Evolutionary conservation across 129 eudicot genomes (phyloP), one percentile per base, ranked within the genome.

Genomic region (Pseudognaphalium luteoalbum): DNA sequence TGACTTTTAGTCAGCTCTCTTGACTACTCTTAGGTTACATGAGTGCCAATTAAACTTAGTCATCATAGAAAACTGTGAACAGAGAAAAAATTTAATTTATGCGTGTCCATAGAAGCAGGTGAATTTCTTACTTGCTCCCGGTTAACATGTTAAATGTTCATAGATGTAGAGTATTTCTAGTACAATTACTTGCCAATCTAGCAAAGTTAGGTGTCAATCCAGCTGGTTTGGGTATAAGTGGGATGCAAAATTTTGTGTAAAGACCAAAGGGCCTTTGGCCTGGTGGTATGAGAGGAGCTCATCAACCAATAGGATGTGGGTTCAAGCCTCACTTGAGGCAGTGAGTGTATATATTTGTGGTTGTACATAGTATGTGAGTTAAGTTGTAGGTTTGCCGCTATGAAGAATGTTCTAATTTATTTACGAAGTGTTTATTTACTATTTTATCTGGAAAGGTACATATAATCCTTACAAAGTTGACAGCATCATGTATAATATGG

Each of bases 41-140:
- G 16, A 17, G 25, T 67, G 63, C 64, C 42, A 56, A 29, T 21
- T 54, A 52, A 54, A 60, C 7, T 5, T 68, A 77, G 44, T 16
- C 60, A 77, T 77, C 6, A 39, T 68, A 76, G 51, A 67, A 66
- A 44, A 54, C 25, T 66, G 10, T 76, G 58, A 2, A 67, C 68
- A 22, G 42, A 34, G 29, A 25, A 67, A 66, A 20, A 25, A 16
- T 76, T 76, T 52, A 17, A 66, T 11, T 33, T 47, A n/a, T 76
- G 68, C 34, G 42, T 74, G 74, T 67, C 65, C 67, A 33, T 20
- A 56, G 74, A 67, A 54, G 74, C 41, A 54, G 80, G 73, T 51
- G 68, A 76, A 16, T 32, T 33, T 66, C 66, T 59, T 56, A 68
- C 68, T 25, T 56, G 32, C 58, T 54, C 56, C 67, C 68, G 66